Evolutionary conservation across 306 rosid genomes (phyloP).

Genomic region (Vigna mungo): DNA sequence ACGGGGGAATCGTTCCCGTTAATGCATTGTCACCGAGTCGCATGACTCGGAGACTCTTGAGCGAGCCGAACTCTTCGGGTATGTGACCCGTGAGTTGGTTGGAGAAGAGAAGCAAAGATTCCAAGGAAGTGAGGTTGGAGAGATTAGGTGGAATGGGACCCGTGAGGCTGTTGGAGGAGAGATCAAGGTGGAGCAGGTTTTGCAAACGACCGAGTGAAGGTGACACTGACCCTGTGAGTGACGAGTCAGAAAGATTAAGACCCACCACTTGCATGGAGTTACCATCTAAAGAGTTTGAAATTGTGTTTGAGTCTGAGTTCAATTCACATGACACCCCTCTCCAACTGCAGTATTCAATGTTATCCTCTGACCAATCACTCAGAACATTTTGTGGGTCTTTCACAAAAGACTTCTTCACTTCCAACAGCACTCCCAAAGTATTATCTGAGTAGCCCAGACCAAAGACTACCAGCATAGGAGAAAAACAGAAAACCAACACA

Average conservation of each 20-base stretch:
- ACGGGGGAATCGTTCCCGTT: slow-evolving; percentile 75
- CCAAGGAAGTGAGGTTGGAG: slow-evolving; percentile 69
- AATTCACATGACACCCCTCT: slow-evolving; percentile 71
- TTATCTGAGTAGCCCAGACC: slow-evolving; percentile 49
- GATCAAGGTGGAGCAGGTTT: slow-evolving; percentile 78
- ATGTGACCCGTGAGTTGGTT: slow-evolving; percentile 76
- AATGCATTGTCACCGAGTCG: slow-evolving; percentile 81
- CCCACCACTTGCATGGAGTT: slow-evolving; percentile 59
- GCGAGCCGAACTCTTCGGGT: slow-evolving; percentile 69
- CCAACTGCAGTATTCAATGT: slow-evolving; percentile 76
- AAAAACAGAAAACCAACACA: slow-evolving; percentile 40
- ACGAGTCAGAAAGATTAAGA: slow-evolving; percentile 84
- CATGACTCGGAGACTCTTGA: slow-evolving; percentile 75
- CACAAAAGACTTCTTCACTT: slow-evolving; percentile 67
- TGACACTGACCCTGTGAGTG: slow-evolving; percentile 81
- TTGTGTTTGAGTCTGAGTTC: slow-evolving; percentile 26
- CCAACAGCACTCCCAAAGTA: slow-evolving; percentile 69
- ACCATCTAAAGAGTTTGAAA: slow-evolving; percentile 44
- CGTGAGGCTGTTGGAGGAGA: slow-evolving; percentile 72
- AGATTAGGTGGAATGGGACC: slow-evolving; percentile 88
- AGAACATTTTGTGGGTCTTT: slow-evolving; percentile 70
- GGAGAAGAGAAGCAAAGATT: slow-evolving; percentile 74
- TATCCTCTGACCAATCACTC: slow-evolving; percentile 69
- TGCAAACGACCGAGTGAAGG: slow-evolving; percentile 65
- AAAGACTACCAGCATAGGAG: slow-evolving; percentile 38